Evolutionary conservation across 495 filamentous ascomycete genomes (phyloP).

Genomic region (Neurospora sp.): DNA sequence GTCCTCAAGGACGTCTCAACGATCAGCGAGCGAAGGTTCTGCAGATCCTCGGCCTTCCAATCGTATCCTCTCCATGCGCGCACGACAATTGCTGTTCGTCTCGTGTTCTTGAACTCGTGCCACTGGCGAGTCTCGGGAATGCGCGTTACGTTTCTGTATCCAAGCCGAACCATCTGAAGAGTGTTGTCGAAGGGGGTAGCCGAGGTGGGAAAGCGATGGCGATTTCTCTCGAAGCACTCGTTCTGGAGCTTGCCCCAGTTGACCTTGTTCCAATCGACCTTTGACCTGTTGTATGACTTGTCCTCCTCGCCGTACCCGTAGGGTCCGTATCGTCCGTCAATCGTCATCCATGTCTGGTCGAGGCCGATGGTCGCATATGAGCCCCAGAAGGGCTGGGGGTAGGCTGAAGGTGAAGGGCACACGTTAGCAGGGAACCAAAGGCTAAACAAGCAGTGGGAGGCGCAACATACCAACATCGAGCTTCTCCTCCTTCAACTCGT

Average conservation of each 20-base stretch:
- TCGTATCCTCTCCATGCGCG: slow-evolving; percentile 34
- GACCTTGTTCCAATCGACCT: slow-evolving; percentile 64
- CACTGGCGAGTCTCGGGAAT: slow-evolving; percentile 20
- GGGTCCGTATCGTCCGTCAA: slow-evolving; percentile 19
- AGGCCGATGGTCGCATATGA: slow-evolving; percentile 22
- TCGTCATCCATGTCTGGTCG: slow-evolving; percentile 18
- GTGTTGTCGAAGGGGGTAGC: slow-evolving; percentile 13
- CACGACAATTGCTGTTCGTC: slow-evolving; percentile 29
- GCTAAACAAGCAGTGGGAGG: not conserved
- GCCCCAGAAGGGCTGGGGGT: slow-evolving; percentile 19
- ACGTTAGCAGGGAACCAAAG: slow-evolving; percentile 7
- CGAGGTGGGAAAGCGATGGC: slow-evolving; percentile 42
- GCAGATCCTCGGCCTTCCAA: slow-evolving; percentile 30
- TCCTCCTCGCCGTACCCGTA: slow-evolving; percentile 22
- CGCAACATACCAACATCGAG: slow-evolving; percentile 14
- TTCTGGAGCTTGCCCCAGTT: slow-evolving; percentile 70
- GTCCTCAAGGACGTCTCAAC: slow-evolving; percentile 43
- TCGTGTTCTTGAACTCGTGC: slow-evolving; percentile 19
- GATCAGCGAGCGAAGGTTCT: slow-evolving; percentile 45
- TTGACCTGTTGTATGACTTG: slow-evolving; percentile 20
- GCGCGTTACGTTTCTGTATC: slow-evolving; percentile 10
- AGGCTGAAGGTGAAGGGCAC: slow-evolving; percentile 5
- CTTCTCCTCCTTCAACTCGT: slow-evolving; percentile 14
- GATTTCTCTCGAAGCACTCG: slow-evolving; percentile 57
- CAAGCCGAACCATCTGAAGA: slow-evolving; percentile 15